phyloP scores from a whole-genome alignment of 2,329 filamentous ascomycete genomes.

The Purpureocillium lavendulum region DNA sequence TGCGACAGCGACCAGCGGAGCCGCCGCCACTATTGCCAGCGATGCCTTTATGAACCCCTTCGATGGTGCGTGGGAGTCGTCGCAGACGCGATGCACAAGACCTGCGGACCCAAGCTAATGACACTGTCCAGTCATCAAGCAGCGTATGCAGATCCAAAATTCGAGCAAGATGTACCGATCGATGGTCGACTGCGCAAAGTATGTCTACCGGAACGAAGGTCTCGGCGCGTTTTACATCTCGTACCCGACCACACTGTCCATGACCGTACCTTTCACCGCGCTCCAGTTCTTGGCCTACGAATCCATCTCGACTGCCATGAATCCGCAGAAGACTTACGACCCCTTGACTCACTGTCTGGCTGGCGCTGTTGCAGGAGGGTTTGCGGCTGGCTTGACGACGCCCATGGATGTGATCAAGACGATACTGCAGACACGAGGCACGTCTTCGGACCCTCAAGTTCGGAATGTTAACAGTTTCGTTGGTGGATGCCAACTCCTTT shows the following conservation, averaged over 20 bases:
- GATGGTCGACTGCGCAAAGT: constrained; percentile 76
- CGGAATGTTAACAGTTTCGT: constrained; percentile 75
- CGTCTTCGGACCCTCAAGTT: constrained; percentile 70
- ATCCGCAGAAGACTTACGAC: constrained; percentile 78
- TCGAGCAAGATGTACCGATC: constrained; percentile 82
- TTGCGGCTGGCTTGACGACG: constrained; percentile 89
- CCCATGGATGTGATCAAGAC: constrained; percentile 99
- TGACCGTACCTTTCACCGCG: constrained; percentile 97
- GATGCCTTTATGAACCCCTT: constrained; percentile 99
- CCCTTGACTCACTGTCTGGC: constrained; percentile 90
- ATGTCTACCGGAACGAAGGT: constrained; percentile 82
- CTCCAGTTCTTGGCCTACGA: constrained; percentile 98
- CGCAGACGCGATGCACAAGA: too few relatives aligned
- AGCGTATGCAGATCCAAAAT: constrained; percentile 97
- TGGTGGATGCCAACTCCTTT: constrained; percentile 73
- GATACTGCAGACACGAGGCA: constrained; percentile 85
- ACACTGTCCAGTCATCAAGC: constrained; percentile 74
- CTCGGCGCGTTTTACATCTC: constrained; percentile 93
- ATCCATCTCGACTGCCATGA: constrained; percentile 89
- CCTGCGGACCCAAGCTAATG: neutral
- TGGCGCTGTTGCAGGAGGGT: constrained; percentile 84
- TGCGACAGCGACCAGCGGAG: constrained; percentile 78
- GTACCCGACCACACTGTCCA: constrained; percentile 93
- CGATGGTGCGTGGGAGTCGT: constrained; percentile 59
- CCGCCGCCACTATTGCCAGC: constrained; percentile 90